phyloP scores from a whole-genome alignment of 805 yeast species.

The Hanseniaspora singularis region DNA sequence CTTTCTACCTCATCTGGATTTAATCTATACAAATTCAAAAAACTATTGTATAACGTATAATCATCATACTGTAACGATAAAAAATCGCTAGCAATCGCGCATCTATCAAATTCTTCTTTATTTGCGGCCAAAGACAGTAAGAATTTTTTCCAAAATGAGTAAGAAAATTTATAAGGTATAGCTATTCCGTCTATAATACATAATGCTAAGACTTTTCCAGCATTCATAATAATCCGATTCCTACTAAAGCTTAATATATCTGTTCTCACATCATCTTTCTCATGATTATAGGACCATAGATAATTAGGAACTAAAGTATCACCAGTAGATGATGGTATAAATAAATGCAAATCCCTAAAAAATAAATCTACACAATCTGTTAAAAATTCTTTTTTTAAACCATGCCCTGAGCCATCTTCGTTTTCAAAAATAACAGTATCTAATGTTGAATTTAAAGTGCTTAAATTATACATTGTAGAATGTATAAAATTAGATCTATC shows the following conservation, averaged over 20 bases:
- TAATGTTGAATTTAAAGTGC: neutral
- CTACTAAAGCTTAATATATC: neutral
- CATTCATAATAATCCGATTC: neutral
- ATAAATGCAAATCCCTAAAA: constrained; percentile 1
- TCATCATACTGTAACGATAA: neutral
- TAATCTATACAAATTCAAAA: too few species aligned
- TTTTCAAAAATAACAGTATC: constrained; percentile 5
- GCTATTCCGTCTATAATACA: neutral
- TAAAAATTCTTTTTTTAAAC: constrained; percentile 7
- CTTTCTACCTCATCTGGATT: constrained; percentile 37
- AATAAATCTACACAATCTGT: neutral
- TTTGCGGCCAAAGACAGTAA: neutral
- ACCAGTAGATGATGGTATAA: neutral
- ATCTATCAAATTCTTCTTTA: neutral
- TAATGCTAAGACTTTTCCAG: constrained; percentile 10
- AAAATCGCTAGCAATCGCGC: too few species aligned
- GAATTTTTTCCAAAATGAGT: constrained; percentile 6
- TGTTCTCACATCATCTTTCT: neutral
- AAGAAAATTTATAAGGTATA: constrained; percentile 5
- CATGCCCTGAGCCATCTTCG: constrained; percentile 10
- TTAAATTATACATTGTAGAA: constrained; percentile 1
- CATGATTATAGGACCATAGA: too few species aligned
- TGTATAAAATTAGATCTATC: neutral
- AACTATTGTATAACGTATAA: neutral
- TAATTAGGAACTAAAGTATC: neutral